Base-by-base conservation (phyloP, 2,329 filamentous ascomycete species). In the Aspergillus calidoustus region DNA sequence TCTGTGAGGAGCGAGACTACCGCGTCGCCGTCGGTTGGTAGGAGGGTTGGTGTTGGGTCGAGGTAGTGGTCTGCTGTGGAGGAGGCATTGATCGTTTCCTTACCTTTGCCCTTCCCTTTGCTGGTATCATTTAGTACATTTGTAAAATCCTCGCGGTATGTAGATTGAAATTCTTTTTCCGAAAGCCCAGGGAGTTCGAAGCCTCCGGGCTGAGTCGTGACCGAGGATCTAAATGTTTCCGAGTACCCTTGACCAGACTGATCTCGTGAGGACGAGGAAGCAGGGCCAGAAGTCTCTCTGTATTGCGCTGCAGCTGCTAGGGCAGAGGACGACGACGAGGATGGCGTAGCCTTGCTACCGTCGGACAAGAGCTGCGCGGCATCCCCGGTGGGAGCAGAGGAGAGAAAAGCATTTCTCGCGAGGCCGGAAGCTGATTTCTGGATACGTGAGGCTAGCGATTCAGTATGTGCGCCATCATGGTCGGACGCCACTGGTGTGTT, bases 1-100 rank as follows among this genome's bases (percentile, higher is more conserved):
- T 74, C 66, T 2, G 71, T 63, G 9, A 83, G 74, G 28, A 83
- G 69, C n/a, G 69, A 68, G 9, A 79, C 56, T 5, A 83, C 79
- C 4, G 73, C 80, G 41, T 71, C 65, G 28, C 81, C 81, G 65
- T 83, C 81, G 15, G 74, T 67, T 9, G 57, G 44, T 43, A 61
- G 23, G 49, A 30, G 31, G n/a, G 64, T 59, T 22, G 54, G 52
- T 41, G 49, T 47, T 56, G 60, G 25, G 46, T 52, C 34, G 47
- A 22, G 44, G 58, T 53, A 44, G 31, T 41, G 9, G 49, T 51
- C n/a, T 23, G 22, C 28, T 44, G n/a, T 48, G n/a, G 25, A 34
- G 22, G 44, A 17, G 15, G 31, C 54, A 46, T 7, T 4, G 23
- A 57, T 49, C 59, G 68, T 68, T 25, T 63, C 65, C 60, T 70